Conservation (phyloP, 371 early-diverging fungal species). For the Saksenaea oblongispora region DNA sequence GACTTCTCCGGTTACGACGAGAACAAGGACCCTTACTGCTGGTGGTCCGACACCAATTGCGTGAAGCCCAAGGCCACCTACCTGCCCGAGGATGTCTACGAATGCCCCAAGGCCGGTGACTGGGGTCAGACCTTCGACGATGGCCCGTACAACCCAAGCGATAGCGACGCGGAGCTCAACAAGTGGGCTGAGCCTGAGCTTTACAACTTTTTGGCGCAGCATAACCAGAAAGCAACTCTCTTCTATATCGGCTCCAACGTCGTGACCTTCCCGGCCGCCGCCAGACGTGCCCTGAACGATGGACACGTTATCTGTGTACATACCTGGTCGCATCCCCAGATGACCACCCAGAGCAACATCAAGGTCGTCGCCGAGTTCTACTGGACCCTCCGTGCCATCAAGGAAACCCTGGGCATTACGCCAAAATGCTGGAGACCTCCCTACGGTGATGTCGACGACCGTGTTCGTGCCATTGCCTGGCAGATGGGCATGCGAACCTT, state of each 20-base stretch:
- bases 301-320: conserved; percentile 32
- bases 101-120: conserved; percentile 47
- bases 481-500: conserved; percentile 31
- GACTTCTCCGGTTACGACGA: conserved; percentile 24
- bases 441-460: conserved; percentile 36
- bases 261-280: conserved; percentile 19
- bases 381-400: conserved; percentile 36
- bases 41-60: conserved; percentile 52
- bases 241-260: conserved; percentile 28
- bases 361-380: conserved; percentile 49
- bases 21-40: conserved; percentile 42
- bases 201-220: conserved; percentile 47
- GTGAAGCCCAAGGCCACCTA: conserved; percentile 41
- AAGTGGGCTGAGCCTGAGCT: conserved; percentile 46
- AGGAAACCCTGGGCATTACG: conserved; percentile 38
- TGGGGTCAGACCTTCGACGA: conserved; percentile 56
- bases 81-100: conserved; percentile 44
- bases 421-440: conserved; percentile 49
- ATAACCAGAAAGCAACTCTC: conserved; percentile 30
- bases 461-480: conserved; percentile 32
- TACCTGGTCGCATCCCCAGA: conserved; percentile 45
- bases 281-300: conserved; percentile 18
- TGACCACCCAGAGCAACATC: conserved; percentile 40
- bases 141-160: conserved; percentile 43
- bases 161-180: conserved; percentile 12